Base-by-base conservation (phyloP, 441 rosid genomes). In the Cnidoscolus chayamansa region DNA sequence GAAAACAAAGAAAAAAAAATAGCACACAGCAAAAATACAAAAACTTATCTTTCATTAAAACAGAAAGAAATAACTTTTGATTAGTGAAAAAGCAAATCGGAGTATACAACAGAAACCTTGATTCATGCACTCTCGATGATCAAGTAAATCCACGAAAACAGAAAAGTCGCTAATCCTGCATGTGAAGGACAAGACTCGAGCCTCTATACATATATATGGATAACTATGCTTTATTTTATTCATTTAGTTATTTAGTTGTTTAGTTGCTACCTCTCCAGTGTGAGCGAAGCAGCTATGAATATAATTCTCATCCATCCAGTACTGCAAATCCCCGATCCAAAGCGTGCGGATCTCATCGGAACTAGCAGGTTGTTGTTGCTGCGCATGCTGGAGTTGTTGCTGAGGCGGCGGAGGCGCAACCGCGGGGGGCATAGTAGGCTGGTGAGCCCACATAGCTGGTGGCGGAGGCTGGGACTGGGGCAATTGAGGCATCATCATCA, bases 281-380 rank as follows among this genome's bases (percentile, higher is more conserved):
- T 80, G 85, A 45, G 85, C 78, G 48, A 89, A 87, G 58, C 87
- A 81, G 76, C 62, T 54, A 25, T 35, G 19, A 31, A 88, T 48
- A 72, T 81, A 88, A 78, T 11, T 74, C 82, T 88, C 93, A 55
- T 88, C 89, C 91, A 89, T 89, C 85, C 86, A 83, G 61, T 86
- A 82, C 85, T 87, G 89, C 82, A 89, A 80, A 78, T 89, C 91
- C 1, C 93, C 91, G 76, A 89, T 89, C 93, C 93, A 89, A 56
- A 89, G 84, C 9, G 93, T 85, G 70, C 89, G 84, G 67, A 86
- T 79, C 85, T 88, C 89, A 45, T 84, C 86, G 16, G 75, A 83
- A 63, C 74, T 70, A 68, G 58, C 74, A 20, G 86, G 81, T 25
- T 82, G 84, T 50, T 75, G 79, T 68, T 71, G 84, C 17, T 53